Base-by-base conservation (phyloP, 73 alveolate genomes). In the Paramecium tetraurelia region DNA sequence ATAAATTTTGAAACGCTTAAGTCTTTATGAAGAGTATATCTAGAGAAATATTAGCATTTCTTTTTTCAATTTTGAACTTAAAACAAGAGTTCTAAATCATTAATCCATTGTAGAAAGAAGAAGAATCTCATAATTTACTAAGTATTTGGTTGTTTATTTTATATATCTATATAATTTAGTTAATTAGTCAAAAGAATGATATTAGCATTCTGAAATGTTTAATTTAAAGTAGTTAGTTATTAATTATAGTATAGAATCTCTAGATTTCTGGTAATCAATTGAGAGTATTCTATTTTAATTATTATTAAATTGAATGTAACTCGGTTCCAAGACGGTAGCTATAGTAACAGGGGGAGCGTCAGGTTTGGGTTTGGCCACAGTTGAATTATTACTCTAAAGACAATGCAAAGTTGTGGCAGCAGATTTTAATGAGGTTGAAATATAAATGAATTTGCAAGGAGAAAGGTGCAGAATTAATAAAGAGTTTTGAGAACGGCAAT, bases 301-400 rank as follows among this genome's bases (percentile, higher is more conserved):
- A 3, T 18, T 16, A 53, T 53, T 18, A 53, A 53, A 18, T 53
- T 53, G 3, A 0, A 53, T 53, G 69, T 53, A 53, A 53, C 31
- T 53, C 35, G 29, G 5, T 53, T 18, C 69, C 31, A 53, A 53
- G 21, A 18, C 31, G 1, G 31, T 53, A 7, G 69, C 16, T 4
- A 4, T 53, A 18, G 69, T 53, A 53, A 53, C 69, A 53, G 69
- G 31, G 11, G 94, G 92, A 12, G 86, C 94, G 27, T 70, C 92
- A n/a, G 94, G 94, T 3, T 72, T 89, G 21, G 94, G 94, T 0
- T 89, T 89, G 33, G 94, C 71, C 18, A 58, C 87, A 71, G 94
- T 59, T 31, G 58, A 71, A 70, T 63, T 58, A 27, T 83, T 89
- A 8, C 14, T 71, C 12, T 36, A 4, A 12, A 59, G 63, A 7